A percentile compares a stretch with the other conserved stretches of the same genome.
Evolutionary conservation across 495 filamentous ascomycete genomes (phyloP).

Genomic region (Talaromyces borbonicus): DNA sequence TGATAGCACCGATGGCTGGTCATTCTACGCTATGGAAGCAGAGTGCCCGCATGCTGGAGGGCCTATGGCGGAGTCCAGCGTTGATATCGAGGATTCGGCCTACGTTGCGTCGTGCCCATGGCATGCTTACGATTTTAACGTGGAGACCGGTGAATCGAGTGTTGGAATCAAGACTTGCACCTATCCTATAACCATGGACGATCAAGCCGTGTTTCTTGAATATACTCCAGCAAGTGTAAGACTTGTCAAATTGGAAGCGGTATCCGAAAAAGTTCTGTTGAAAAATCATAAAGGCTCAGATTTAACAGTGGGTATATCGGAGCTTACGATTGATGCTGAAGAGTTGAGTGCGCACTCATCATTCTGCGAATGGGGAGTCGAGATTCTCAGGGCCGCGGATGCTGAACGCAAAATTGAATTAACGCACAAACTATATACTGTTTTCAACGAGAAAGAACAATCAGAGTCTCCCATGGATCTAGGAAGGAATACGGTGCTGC

Average conservation of each 20-base stretch:
- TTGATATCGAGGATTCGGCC: slow-evolving; percentile 45
- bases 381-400: slow-evolving; percentile 39
- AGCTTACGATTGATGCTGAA: slow-evolving; percentile 8
- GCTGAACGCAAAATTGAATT: slow-evolving; percentile 46
- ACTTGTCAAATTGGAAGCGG: slow-evolving; percentile 30
- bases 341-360: slow-evolving; percentile 37
- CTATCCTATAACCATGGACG: slow-evolving; percentile 34
- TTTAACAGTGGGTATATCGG: slow-evolving; percentile 1
- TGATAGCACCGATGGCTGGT: slow-evolving; percentile 34
- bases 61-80: slow-evolving; percentile 38
- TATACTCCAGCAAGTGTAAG: slow-evolving; percentile 18
- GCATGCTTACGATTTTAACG: slow-evolving; percentile 49
- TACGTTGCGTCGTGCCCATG: slow-evolving; percentile 46
- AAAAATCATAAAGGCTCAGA: slow-evolving; percentile 25
- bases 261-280: slow-evolving; percentile 42
- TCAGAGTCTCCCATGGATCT: slow-evolving; percentile 36
- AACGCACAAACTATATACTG: slow-evolving; percentile 35
- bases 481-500: slow-evolving; percentile 24
- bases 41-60: slow-evolving; percentile 45
- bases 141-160: slow-evolving; percentile 46
- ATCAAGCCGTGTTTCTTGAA: slow-evolving; percentile 24
- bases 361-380: slow-evolving; percentile 42
- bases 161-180: slow-evolving; percentile 45
- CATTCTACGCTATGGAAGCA: slow-evolving; percentile 44
- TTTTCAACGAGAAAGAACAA: slow-evolving; percentile 31